Conservation (phyloP, 805 yeast species). For the Candida qinlingensis region DNA sequence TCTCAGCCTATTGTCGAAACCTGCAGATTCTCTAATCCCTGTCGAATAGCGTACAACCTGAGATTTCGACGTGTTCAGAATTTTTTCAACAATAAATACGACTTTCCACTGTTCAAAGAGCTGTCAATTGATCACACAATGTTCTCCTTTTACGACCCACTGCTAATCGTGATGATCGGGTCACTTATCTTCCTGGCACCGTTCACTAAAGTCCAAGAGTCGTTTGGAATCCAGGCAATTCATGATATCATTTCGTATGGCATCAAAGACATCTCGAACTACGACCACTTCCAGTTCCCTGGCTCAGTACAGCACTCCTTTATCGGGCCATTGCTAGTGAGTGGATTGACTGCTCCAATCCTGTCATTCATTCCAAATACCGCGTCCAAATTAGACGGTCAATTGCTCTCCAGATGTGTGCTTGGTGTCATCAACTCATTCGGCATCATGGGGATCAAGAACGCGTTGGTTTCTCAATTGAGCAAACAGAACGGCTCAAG, state of each 20-base stretch:
- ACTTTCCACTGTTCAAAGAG: too few relatives aligned
- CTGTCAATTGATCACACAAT: not conserved
- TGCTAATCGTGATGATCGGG: constrained; percentile 41
- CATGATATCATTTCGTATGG: constrained; percentile 77
- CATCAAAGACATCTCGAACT: constrained; percentile 32
- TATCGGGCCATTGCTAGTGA: constrained; percentile 58
- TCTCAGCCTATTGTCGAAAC: too few relatives aligned
- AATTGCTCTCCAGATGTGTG: constrained; percentile 49
- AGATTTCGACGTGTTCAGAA: too few relatives aligned
- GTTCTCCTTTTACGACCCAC: constrained; percentile 25
- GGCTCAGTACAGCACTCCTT: constrained; percentile 89
- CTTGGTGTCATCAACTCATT: constrained; percentile 59
- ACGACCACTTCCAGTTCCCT: constrained; percentile 76
- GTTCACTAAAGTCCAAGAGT: constrained; percentile 89
- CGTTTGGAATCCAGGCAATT: constrained; percentile 84
- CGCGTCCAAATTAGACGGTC: constrained; percentile 44
- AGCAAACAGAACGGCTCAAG: not conserved
- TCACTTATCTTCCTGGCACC: constrained; percentile 59
- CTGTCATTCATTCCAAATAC: constrained; percentile 12
- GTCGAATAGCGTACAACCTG: too few relatives aligned
- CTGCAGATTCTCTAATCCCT: too few relatives aligned
- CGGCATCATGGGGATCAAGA: constrained; percentile 46
- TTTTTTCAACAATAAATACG: too few relatives aligned
- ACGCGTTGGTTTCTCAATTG: constrained; percentile 30
- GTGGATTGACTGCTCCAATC: constrained; percentile 40